Percentiles rank a stretch among this genome's conserved stretches.
phyloP scores from a whole-genome alignment of 2,329 filamentous ascomycete species.

The Rosellinia necatrix region DNA sequence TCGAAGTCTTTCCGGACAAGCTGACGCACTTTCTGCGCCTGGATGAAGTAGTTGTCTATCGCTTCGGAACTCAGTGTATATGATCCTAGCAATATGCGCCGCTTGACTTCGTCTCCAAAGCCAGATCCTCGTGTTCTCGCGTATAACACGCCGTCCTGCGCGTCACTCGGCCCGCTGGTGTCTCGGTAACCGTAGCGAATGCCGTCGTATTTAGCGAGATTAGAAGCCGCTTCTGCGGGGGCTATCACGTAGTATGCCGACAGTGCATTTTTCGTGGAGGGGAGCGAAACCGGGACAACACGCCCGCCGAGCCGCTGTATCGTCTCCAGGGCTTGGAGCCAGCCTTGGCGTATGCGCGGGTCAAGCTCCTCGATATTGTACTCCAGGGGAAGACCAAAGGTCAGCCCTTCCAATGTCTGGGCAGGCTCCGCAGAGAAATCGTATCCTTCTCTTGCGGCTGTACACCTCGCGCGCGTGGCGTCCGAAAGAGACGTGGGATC shows the following conservation, averaged over 20 bases:
- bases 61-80: slow-evolving; percentile 89
- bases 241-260: slow-evolving; percentile 96
- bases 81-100: slow-evolving; percentile 85
- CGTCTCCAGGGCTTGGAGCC: slow-evolving; percentile 64
- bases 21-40: slow-evolving; percentile 85
- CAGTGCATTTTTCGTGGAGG: slow-evolving; percentile 81
- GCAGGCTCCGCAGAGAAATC: slow-evolving; percentile 12
- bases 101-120: slow-evolving; percentile 83
- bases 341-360: slow-evolving; percentile 69
- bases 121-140: slow-evolving; percentile 72
- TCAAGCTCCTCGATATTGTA: slow-evolving; percentile 89
- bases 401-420: slow-evolving; percentile 43
- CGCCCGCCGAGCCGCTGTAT: slow-evolving; percentile 70
- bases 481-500: slow-evolving; percentile 76
- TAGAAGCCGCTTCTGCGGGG: slow-evolving; percentile 92
- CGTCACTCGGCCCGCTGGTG: slow-evolving; percentile 51
- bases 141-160: slow-evolving; percentile 70
- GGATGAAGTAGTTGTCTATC: slow-evolving; percentile 95
- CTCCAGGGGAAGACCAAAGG: slow-evolving; percentile 67
- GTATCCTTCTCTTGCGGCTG: slow-evolving; percentile 38
- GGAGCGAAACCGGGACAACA: slow-evolving; percentile 78
- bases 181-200: slow-evolving; percentile 80
- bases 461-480: slow-evolving; percentile 58
- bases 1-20: slow-evolving; percentile 89
- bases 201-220: slow-evolving; percentile 95